These are phyloP conservation scores for Aurantiochytrium sp. DNA, from an alignment of 108 stramenopile species.

Conservation along the genomic window DNA sequence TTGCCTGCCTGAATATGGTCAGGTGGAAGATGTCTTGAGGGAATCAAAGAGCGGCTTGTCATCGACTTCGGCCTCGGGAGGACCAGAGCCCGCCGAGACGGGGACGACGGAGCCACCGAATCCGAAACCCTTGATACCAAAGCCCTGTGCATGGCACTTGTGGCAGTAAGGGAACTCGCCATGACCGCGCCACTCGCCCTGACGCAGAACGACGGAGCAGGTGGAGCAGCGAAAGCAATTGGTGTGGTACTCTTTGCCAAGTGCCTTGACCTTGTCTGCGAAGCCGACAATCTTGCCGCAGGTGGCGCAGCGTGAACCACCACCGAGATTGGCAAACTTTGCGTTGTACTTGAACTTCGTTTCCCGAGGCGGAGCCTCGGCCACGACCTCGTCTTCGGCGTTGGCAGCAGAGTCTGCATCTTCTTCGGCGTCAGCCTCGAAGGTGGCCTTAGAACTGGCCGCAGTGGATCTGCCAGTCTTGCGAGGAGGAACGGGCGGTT, in stretches of 20 bases:
- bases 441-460: not conserved
- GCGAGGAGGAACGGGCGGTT: not conserved
- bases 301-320: not conserved
- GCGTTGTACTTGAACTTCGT: not conserved
- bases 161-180: not conserved
- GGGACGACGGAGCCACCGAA: conserved; percentile 9
- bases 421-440: not conserved
- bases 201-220: not conserved
- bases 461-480: not conserved
- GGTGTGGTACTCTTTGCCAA: not conserved
- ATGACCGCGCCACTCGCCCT: not conserved
- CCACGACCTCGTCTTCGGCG: not conserved
- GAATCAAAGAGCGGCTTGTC: not conserved
- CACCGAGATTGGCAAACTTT: not conserved
- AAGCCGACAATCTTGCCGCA: not conserved
- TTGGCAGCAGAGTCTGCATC: not conserved
- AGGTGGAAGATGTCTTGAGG: not conserved
- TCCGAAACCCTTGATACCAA: conserved; percentile 6
- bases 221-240: conserved; percentile 11
- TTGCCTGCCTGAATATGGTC: not conserved
- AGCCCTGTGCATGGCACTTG: not conserved
- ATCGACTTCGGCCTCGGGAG: not conserved
- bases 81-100: not conserved
- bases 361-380: not conserved
- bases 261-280: not conserved